Evolutionary conservation across 495 filamentous ascomycete genomes (phyloP), one percentile per base, ranked within the genome.

Genomic region (Tuber microsphaerosporum): DNA sequence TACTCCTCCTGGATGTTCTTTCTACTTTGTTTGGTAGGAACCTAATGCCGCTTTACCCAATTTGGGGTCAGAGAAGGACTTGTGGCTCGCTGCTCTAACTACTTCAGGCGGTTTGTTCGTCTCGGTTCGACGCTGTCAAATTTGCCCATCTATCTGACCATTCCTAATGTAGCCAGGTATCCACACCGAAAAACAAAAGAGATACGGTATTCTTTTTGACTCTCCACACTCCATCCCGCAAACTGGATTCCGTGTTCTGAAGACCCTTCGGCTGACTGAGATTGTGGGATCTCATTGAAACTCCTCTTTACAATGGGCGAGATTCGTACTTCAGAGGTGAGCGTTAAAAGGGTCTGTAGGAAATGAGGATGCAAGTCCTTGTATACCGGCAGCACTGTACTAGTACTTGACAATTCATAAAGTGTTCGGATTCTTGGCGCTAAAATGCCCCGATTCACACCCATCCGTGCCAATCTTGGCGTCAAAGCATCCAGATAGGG

Each of bases 111-210:
- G 51, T 61, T 31, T 61, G n/a, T 31, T 61, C 51, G 51, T 61
- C 51, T 61, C 51, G 51, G 51, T 61, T 61, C 10, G n/a, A 61
- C 51, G 20, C 51, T 61, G 51, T 61, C 51, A 61, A 61, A 61
- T 61, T 61, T 61, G 14, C 51, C 51, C 51, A 61, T 61, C 51
- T 61, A 10, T 61, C n/a, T 16, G 51, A 31, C 51, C 26, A 61
- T 61, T 61, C 51, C 51, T 61, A n/a, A 61, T 61, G 20, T 61
- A 22, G 51, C n/a, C n/a, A n/a, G 16, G 51, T 61, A 31, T n/a
- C 51, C n/a, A 61, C n/a, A 61, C 16, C n/a, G 16, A 31, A 56
- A 61, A 61, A 61, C 51, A 31, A 61, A 61, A 31, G 26, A n/a
- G 51, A 31, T 8, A 12, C n/a, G n/a, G n/a, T n/a, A n/a, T n/a